Percentiles rank a stretch among this genome's conserved stretches.
phyloP scores from a whole-genome alignment of 75 land plant species.

The Cupressus sempervirens region DNA sequence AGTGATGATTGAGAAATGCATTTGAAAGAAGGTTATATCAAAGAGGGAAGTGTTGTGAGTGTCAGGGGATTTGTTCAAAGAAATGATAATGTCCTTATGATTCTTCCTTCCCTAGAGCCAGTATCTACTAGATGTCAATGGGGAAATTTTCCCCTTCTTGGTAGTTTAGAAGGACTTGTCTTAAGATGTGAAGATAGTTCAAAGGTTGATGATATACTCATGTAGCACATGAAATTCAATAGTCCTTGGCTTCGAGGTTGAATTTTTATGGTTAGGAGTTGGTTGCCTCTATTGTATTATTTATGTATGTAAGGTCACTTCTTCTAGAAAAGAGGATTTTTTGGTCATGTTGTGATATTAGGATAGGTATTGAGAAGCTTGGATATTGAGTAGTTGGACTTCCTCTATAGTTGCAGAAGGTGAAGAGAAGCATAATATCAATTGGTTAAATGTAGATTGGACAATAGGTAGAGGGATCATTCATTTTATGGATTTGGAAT shows the following conservation, averaged over 20 bases:
- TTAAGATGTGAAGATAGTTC: constrained; percentile 81
- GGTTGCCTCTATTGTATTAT: neutral
- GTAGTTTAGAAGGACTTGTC: constrained; percentile 76
- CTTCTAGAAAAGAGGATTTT: neutral
- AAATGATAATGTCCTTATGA: constrained; percentile 94
- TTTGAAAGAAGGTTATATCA: constrained; percentile 94
- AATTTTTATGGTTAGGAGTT: neutral
- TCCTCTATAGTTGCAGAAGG: too few relatives aligned
- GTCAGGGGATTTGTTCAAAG: constrained; percentile 92
- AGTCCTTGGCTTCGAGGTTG: constrained; percentile 3
- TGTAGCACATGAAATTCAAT: constrained; percentile 21
- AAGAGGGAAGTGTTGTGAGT: too few relatives aligned
- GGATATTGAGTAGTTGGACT: neutral
- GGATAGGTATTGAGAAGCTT: neutral
- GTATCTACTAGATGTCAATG: constrained; percentile 93
- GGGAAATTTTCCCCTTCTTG: constrained; percentile 73
- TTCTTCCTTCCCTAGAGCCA: constrained; percentile 86
- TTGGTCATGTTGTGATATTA: neutral
- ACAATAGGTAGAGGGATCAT: too few relatives aligned
- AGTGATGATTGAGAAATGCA: constrained; percentile 88
- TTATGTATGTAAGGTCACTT: neutral
- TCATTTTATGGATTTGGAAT: too few relatives aligned
- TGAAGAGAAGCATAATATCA: too few relatives aligned
- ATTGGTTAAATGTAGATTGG: too few relatives aligned
- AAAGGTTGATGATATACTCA: constrained; percentile 82